phyloP scores from a whole-genome alignment of 345 rosid genomes.

The Capsella bursapastoris region DNA sequence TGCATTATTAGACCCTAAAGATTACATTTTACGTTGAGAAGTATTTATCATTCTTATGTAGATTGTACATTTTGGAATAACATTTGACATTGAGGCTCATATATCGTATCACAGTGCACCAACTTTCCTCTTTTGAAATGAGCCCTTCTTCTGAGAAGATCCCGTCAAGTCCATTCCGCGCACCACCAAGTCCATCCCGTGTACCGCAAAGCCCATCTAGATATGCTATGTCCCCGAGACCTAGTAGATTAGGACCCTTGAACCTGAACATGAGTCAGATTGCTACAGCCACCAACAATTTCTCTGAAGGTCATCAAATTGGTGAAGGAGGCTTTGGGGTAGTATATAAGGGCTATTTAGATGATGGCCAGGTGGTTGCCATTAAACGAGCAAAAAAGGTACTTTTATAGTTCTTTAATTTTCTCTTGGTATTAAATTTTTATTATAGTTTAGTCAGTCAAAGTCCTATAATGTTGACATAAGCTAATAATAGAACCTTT shows the following conservation, averaged over 20 bases:
- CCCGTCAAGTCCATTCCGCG: slow-evolving; percentile 48
- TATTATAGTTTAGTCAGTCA: neutral
- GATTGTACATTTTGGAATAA: no score
- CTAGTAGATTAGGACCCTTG: slow-evolving; percentile 65
- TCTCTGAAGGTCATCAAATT: slow-evolving; percentile 63
- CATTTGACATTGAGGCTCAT: neutral
- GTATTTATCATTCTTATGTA: no score
- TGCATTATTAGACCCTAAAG: slow-evolving; percentile 2
- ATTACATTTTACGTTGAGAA: neutral
- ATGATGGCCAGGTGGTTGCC: slow-evolving; percentile 78
- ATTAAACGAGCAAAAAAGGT: slow-evolving; percentile 98
- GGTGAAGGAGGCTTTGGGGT: slow-evolving; percentile 97
- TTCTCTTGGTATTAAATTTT: slow-evolving; percentile 3
- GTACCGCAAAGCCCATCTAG: slow-evolving; percentile 90
- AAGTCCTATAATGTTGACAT: neutral
- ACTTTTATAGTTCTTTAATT: slow-evolving; percentile 15
- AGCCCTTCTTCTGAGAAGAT: slow-evolving; percentile 62
- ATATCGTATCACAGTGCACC: slow-evolving; percentile 60
- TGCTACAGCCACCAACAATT: slow-evolving; percentile 68
- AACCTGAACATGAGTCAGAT: slow-evolving; percentile 67
- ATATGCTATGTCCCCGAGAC: slow-evolving; percentile 76
- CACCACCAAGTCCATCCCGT: slow-evolving; percentile 64
- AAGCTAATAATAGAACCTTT: neutral
- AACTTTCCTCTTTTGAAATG: slow-evolving; percentile 55
- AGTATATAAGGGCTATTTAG: slow-evolving; percentile 78